Percentiles rank a stretch among this genome's conserved stretches.
Evolutionary conservation across 495 filamentous ascomycete genomes (phyloP).

Genomic region (Hypoxylon fuscum): DNA sequence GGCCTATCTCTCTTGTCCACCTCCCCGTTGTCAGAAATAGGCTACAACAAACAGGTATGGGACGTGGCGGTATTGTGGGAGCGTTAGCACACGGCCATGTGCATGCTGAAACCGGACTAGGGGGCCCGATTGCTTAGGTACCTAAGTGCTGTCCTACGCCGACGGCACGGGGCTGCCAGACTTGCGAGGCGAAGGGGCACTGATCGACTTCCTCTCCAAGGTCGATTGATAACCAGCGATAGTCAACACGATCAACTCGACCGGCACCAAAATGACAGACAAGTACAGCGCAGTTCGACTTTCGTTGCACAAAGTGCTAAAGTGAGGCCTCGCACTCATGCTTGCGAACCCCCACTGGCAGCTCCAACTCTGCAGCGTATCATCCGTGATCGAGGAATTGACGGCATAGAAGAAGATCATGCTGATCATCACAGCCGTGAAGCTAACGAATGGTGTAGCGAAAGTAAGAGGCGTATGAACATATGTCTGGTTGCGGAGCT

Average conservation of each 20-base stretch:
- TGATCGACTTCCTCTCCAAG: slow-evolving; percentile 48
- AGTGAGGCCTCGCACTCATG: slow-evolving; percentile 59
- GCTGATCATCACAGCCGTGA: slow-evolving; percentile 58
- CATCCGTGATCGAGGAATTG: slow-evolving; percentile 56
- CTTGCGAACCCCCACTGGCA: slow-evolving; percentile 60
- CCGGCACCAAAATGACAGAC: slow-evolving; percentile 60
- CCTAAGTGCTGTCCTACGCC: slow-evolving; percentile 21
- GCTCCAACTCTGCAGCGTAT: slow-evolving; percentile 63
- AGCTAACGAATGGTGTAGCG: slow-evolving; percentile 50
- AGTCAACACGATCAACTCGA: slow-evolving; percentile 55
- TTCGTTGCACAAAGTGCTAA: slow-evolving; percentile 59
- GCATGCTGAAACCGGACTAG: slow-evolving; percentile 9
- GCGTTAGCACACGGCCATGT: slow-evolving; percentile 10
- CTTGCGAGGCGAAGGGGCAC: slow-evolving; percentile 32
- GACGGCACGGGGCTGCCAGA: slow-evolving; percentile 40
- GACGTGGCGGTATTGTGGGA: slow-evolving; percentile 3
- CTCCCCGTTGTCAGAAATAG: slow-evolving; percentile 4
- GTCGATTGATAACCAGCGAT: slow-evolving; percentile 51
- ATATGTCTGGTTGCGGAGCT: slow-evolving; percentile 54
- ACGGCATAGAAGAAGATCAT: slow-evolving; percentile 63
- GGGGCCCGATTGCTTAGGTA: neutral
- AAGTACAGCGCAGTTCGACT: slow-evolving; percentile 60
- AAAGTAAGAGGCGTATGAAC: slow-evolving; percentile 52
- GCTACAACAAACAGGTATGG: slow-evolving; percentile 10
- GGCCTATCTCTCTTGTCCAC: slow-evolving; percentile 8